phyloP scores from a whole-genome alignment of 1,139 yeast genomes.

The Kurtzmaniella natalensis region DNA sequence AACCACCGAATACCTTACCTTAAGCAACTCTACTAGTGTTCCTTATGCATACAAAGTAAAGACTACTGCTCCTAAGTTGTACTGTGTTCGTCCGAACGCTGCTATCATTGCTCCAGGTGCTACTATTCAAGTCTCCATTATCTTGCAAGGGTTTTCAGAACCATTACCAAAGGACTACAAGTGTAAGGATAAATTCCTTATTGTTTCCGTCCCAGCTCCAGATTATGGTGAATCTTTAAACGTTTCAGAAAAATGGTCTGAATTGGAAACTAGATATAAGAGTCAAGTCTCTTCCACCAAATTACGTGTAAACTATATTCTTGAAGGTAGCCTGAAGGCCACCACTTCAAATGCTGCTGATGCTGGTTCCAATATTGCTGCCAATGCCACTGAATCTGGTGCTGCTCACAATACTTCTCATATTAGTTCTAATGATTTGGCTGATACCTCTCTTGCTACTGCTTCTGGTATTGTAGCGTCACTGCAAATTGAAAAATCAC shows the following conservation, averaged over 20 bases:
- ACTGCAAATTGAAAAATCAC: conserved; percentile 11
- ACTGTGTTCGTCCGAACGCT: conserved; percentile 96
- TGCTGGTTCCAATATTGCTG: neutral
- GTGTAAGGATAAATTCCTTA: conserved; percentile 89
- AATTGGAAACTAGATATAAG: conserved; percentile 61
- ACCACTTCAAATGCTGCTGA: conserved; percentile 1
- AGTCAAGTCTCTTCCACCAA: conserved; percentile 63
- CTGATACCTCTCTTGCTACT: conserved; percentile 13
- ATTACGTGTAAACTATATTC: conserved; percentile 68
- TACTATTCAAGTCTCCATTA: conserved; percentile 69
- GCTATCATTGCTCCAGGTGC: conserved; percentile 74
- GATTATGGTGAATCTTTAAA: conserved; percentile 48
- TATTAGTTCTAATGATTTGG: conserved; percentile 11
- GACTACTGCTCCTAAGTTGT: conserved; percentile 95
- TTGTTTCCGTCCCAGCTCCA: conserved; percentile 79
- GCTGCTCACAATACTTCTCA: conserved; percentile 7
- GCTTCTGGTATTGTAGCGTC: conserved; percentile 15
- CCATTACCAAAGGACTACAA: conserved; percentile 70
- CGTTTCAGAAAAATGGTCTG: conserved; percentile 71
- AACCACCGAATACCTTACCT: conserved; percentile 63
- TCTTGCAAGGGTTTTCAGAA: conserved; percentile 76
- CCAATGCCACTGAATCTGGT: conserved; percentile 5
- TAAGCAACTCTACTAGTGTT: conserved; percentile 60
- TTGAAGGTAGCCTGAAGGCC: conserved; percentile 13
- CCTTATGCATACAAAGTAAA: conserved; percentile 90